Percentiles rank a stretch among this genome's conserved stretches.
Evolutionary conservation across 208 protist species (phyloP).

Genomic region (Jaenimonas drosophilae): DNA sequence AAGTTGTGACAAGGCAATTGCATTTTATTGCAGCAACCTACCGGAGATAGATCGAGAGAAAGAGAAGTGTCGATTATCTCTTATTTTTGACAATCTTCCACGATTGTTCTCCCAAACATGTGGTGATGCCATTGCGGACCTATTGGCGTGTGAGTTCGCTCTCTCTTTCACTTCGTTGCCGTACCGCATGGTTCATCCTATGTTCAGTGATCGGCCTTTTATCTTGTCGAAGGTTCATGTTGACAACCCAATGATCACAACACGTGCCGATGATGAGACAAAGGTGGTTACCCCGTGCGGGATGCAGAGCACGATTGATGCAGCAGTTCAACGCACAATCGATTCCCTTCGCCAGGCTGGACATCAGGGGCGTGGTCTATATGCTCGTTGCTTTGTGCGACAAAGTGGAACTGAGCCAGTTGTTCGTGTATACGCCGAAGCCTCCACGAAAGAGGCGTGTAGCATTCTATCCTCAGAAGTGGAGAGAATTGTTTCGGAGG

Average conservation of each 20-base stretch:
- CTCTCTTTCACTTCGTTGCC: conserved; percentile 25
- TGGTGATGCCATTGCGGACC: conserved; percentile 80
- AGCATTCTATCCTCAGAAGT: conserved; percentile 22
- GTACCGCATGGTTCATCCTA: conserved; percentile 23
- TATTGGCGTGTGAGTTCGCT: conserved; percentile 64
- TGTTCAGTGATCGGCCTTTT: conserved; percentile 61
- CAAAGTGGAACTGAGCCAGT: conserved; percentile 93
- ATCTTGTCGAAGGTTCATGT: conserved; percentile 36
- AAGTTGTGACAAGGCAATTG: conserved; percentile 1
- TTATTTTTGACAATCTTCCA: conserved; percentile 6
- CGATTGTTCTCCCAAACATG: conserved; percentile 72
- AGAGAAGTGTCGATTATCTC: conserved; percentile 3
- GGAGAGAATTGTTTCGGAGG: conserved; percentile 18
- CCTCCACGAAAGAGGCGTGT: conserved; percentile 15
- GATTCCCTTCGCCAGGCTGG: neutral
- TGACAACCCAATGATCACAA: conserved; percentile 15
- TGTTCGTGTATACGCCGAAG: conserved; percentile 87
- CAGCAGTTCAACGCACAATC: conserved; percentile 20
- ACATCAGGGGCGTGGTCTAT: too few relatives aligned
- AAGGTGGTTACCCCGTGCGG: neutral
- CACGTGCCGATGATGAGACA: conserved; percentile 30
- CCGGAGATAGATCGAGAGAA: too few relatives aligned
- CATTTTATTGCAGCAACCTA: too few relatives aligned
- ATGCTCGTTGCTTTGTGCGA: conserved; percentile 80
- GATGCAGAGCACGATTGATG: conserved; percentile 43